phyloP scores from a whole-genome alignment of 371 early-diverging fungal genomes.

The Rhizomucor miehei region DNA sequence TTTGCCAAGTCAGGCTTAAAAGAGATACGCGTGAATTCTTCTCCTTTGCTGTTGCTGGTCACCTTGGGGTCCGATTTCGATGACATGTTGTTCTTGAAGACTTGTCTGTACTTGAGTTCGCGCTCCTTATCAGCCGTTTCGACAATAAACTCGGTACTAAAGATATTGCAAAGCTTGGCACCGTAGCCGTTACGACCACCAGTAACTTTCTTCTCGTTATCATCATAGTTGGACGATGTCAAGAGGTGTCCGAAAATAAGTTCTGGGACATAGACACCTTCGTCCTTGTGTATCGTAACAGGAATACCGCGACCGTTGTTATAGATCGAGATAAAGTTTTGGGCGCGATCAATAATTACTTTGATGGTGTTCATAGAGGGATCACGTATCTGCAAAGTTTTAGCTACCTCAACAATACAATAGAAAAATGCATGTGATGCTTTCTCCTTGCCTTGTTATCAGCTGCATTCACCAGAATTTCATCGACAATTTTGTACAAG shows the following conservation, averaged over 20 bases:
- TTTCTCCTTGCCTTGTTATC: slow-evolving; percentile 77
- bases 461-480: slow-evolving; percentile 98
- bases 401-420: no score
- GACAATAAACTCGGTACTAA: slow-evolving; percentile 94
- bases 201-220: slow-evolving; percentile 96
- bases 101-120: slow-evolving; percentile 81
- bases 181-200: slow-evolving; percentile 99
- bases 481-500: slow-evolving; percentile 99
- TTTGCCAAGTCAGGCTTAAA: slow-evolving; percentile 96
- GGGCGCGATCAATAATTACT: slow-evolving; percentile 86
- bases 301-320: slow-evolving; percentile 99
- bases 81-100: slow-evolving; percentile 90
- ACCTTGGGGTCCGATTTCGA: slow-evolving; percentile 73
- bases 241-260: slow-evolving; percentile 99
- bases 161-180: slow-evolving; percentile 99
- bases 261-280: slow-evolving; percentile 98
- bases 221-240: slow-evolving; percentile 99
- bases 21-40: slow-evolving; percentile 90
- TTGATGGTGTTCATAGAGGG: slow-evolving; percentile 88
- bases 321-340: slow-evolving; percentile 86
- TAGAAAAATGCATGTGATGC: not conserved
- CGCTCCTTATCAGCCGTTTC: slow-evolving; percentile 90
- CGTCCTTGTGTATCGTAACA: slow-evolving; percentile 91
- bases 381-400: slow-evolving; percentile 80
- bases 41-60: slow-evolving; percentile 54